Evolutionary conservation across 768 basidiomycete genomes (phyloP).

Genomic region (Tulasnella sp.): DNA sequence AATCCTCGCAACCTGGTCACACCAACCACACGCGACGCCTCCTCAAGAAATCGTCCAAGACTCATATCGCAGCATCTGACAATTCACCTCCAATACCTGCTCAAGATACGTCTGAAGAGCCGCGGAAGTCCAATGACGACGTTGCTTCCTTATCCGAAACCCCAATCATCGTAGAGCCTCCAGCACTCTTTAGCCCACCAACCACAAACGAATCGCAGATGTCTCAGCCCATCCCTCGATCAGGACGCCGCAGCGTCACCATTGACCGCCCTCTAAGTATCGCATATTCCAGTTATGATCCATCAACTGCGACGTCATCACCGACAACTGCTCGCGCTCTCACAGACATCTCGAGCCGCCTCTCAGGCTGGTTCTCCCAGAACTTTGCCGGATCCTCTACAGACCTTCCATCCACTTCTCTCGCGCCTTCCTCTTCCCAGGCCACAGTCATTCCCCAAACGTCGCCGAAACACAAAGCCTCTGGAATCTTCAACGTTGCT

Average conservation of each 20-base stretch:
- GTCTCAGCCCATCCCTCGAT: neutral
- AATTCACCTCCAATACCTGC: neutral
- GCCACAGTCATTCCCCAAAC: conserved; percentile 33
- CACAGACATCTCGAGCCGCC: conserved; percentile 58
- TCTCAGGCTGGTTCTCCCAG: conserved; percentile 76
- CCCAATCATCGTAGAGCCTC: conserved; percentile 18
- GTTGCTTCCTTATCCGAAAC: conserved; percentile 5
- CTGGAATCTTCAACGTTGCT: conserved; percentile 53
- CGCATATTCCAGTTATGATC: neutral
- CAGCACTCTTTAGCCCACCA: neutral
- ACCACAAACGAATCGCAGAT: neutral
- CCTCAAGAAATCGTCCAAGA: conserved; percentile 14
- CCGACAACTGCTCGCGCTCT: conserved; percentile 10
- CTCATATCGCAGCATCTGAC: neutral
- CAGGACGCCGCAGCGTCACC: conserved; percentile 12
- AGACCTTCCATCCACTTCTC: conserved; percentile 42
- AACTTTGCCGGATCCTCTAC: conserved; percentile 56
- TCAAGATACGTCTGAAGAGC: neutral
- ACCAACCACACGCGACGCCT: conserved; percentile 2
- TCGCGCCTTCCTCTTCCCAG: conserved; percentile 31
- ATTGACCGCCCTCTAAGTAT: conserved; percentile 7
- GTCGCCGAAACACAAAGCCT: conserved; percentile 29
- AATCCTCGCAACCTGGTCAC: neutral
- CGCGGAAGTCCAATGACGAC: neutral
- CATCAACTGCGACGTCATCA: neutral